phyloP scores from a whole-genome alignment of 495 filamentous ascomycete genomes.

The Clavariopsis aquatica region DNA sequence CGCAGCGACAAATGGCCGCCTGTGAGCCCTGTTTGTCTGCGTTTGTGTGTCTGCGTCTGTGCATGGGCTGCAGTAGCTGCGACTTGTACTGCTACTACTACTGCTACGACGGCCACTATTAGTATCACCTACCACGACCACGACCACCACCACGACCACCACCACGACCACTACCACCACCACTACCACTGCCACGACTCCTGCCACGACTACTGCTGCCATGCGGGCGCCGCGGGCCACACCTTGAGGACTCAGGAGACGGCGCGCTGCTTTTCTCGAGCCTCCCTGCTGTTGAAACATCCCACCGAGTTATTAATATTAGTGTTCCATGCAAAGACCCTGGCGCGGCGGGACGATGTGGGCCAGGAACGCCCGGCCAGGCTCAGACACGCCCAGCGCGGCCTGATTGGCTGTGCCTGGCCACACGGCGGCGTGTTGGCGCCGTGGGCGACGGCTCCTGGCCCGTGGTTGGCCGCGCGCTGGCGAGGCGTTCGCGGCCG shows the following conservation, averaged over 20 bases:
- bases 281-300: constrained; percentile 11
- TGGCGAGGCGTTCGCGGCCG: background rate
- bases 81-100: too few relatives aligned
- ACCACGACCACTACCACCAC: too few relatives aligned
- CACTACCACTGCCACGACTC: too few relatives aligned
- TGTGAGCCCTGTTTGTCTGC: too few relatives aligned
- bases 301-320: background rate
- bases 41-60: too few relatives aligned
- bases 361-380: background rate
- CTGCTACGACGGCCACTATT: too few relatives aligned
- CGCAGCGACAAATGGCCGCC: background rate
- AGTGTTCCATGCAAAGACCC: background rate
- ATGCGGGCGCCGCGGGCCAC: background rate
- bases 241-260: constrained; percentile 27
- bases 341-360: background rate
- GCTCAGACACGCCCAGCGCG: constrained; percentile 13
- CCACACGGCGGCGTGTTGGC: constrained; percentile 8
- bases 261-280: constrained; percentile 5
- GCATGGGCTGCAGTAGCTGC: too few relatives aligned
- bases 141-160: too few relatives aligned
- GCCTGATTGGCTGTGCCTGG: constrained; percentile 4
- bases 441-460: constrained; percentile 10
- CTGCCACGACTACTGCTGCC: background rate
- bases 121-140: too few relatives aligned
- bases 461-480: background rate